Evolutionary conservation across 1,284 basidiomycete species (phyloP).

Genomic region (Testicularia cyperi): DNA sequence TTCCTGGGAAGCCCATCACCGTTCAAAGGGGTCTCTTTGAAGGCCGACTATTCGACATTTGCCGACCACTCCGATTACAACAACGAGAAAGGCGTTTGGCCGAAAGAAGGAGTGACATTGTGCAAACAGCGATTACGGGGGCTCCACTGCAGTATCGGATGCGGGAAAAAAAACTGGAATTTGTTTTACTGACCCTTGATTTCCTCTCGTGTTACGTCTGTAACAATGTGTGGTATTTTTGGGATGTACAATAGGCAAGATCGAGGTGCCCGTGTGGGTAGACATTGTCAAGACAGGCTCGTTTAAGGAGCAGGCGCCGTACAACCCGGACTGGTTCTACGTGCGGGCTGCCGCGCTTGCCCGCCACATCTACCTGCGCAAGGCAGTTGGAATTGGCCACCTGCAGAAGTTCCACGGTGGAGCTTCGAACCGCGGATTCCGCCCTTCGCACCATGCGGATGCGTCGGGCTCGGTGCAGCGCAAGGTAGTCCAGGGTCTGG

Average conservation of each 20-base stretch:
- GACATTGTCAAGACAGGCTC: slow-evolving; percentile 98
- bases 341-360: slow-evolving; percentile 96
- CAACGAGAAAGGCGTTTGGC: too few species aligned
- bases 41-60: too few species aligned
- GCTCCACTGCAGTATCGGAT: too few species aligned
- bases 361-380: slow-evolving; percentile 99
- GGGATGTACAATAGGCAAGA: slow-evolving; percentile 75
- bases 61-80: too few species aligned
- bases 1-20: too few species aligned
- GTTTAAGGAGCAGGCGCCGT: slow-evolving; percentile 97
- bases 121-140: too few species aligned
- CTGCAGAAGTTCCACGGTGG: slow-evolving; percentile 96
- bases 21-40: too few species aligned
- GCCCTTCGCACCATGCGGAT: slow-evolving; percentile 85
- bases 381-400: slow-evolving; percentile 94
- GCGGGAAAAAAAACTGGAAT: too few species aligned
- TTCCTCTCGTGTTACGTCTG: too few species aligned
- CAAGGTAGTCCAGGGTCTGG: slow-evolving; percentile 85
- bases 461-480: slow-evolving; percentile 70
- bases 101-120: too few species aligned
- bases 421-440: slow-evolving; percentile 83
- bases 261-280: slow-evolving; percentile 98
- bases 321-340: slow-evolving; percentile 99
- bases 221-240: too few species aligned
- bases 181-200: too few species aligned